Evolutionary conservation across 2,329 filamentous ascomycete genomes (phyloP).

Genomic region (Zymoseptoria pseudotritici): DNA sequence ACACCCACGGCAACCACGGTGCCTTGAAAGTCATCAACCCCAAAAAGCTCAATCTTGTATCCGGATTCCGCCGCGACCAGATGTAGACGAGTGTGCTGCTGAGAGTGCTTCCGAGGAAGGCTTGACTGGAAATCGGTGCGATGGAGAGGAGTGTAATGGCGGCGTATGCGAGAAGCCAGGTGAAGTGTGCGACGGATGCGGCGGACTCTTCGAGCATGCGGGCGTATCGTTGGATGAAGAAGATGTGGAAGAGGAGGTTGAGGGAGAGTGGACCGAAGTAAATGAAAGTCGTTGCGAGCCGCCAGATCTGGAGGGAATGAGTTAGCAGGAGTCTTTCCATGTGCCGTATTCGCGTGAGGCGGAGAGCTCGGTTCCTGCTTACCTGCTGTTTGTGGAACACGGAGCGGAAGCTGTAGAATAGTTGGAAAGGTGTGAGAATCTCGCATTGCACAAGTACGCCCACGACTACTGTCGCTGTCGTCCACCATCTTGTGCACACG

Average conservation of each 20-base stretch:
- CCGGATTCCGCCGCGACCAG: slow-evolving; percentile 91
- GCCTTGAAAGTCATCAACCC: slow-evolving; percentile 87
- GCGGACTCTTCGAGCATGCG: slow-evolving; percentile 91
- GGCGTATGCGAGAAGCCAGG: slow-evolving; percentile 85
- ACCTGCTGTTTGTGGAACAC: slow-evolving; percentile 92
- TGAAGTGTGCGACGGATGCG: slow-evolving; percentile 89
- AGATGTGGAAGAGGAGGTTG: slow-evolving; percentile 94
- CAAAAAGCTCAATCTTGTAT: slow-evolving; percentile 72
- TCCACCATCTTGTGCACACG: slow-evolving; percentile 93
- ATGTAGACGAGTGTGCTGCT: slow-evolving; percentile 95
- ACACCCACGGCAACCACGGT: slow-evolving; percentile 90
- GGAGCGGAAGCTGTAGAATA: slow-evolving; percentile 92
- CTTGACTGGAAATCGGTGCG: slow-evolving; percentile 81
- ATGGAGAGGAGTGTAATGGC: slow-evolving; percentile 70
- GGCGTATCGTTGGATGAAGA: slow-evolving; percentile 95
- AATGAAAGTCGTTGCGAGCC: slow-evolving; percentile 88
- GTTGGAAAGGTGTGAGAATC: slow-evolving; percentile 84
- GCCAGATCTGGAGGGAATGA: slow-evolving; percentile 71
- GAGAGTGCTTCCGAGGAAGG: slow-evolving; percentile 87
- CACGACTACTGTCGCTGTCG: slow-evolving; percentile 78
- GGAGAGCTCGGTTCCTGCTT: slow-evolving; percentile 28
- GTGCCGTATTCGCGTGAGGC: background rate
- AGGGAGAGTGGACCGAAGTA: slow-evolving; percentile 94
- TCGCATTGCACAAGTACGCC: slow-evolving; percentile 89
- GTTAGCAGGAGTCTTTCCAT: background rate